These are phyloP conservation scores for Teratosphaeriaceae sp. DNA, from an alignment of 2,329 filamentous ascomycete genomes.

Conservation along the genomic window DNA sequence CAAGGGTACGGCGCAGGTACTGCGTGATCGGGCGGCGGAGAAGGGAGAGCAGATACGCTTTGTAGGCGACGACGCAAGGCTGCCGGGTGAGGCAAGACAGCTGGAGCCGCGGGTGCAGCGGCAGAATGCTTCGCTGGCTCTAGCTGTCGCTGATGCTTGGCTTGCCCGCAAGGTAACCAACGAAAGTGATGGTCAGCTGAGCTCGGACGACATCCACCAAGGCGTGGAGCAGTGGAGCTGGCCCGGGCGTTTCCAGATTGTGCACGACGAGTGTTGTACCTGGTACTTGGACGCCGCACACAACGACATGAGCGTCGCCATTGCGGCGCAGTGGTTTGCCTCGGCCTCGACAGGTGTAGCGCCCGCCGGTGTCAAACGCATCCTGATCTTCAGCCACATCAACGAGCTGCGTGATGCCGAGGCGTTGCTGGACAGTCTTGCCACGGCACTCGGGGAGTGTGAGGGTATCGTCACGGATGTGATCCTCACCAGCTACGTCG, in stretches of 20 bases:
- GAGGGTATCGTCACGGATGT: constrained; percentile 15
- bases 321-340: constrained; percentile 34
- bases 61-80: constrained; percentile 43
- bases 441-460: constrained; percentile 8
- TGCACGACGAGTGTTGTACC: constrained; percentile 5
- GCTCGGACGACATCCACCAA: constrained; percentile 11
- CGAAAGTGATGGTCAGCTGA: constrained; percentile 2
- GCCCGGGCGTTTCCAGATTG: constrained; percentile 21
- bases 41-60: constrained; percentile 41
- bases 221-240: constrained; percentile 15
- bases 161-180: too few species aligned
- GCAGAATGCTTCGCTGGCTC: constrained; percentile 54
- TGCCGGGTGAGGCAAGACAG: constrained; percentile 45
- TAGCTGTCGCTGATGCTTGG: constrained; percentile 32
- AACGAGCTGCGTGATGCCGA: constrained; percentile 19
- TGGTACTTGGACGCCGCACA: constrained; percentile 42
- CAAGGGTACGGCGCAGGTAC: constrained; percentile 43
- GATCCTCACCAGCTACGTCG: constrained; percentile 20
- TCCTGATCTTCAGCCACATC: constrained; percentile 22
- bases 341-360: not conserved
- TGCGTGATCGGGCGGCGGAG: constrained; percentile 47
- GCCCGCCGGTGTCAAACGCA: not conserved
- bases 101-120: constrained; percentile 55
- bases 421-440: constrained; percentile 13
- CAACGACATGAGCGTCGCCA: constrained; percentile 35